Conservation (phyloP, 805 yeast species). For the Candida michaelii region DNA sequence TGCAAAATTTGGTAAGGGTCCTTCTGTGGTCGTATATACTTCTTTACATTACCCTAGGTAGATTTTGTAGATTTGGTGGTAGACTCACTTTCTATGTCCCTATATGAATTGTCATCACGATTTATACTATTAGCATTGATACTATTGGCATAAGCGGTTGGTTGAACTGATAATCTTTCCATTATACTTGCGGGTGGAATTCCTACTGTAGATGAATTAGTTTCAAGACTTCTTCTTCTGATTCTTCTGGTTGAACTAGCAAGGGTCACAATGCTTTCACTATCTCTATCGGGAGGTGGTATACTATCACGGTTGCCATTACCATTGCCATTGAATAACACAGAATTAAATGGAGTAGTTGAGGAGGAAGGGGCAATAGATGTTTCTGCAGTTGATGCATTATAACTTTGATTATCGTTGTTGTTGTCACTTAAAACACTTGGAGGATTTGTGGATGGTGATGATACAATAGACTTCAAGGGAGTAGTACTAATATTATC, state of each 20-base stretch:
- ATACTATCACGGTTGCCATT: constrained; percentile 44
- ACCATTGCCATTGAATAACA: constrained; percentile 9
- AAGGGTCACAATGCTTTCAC: constrained; percentile 43
- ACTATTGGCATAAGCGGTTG: constrained; percentile 25
- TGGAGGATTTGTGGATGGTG: constrained; percentile 40
- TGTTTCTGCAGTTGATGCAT: constrained; percentile 51
- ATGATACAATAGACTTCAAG: constrained; percentile 44
- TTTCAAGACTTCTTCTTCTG: constrained; percentile 44
- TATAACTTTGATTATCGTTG: constrained; percentile 29
- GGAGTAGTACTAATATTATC: constrained; percentile 51
- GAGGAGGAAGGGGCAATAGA: constrained; percentile 46
- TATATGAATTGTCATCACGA: constrained; percentile 10
- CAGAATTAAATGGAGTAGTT: constrained; percentile 4
- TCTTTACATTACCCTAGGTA: too few relatives aligned
- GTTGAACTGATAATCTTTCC: constrained; percentile 47
- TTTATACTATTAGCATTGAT: constrained; percentile 2
- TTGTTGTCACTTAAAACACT: constrained; percentile 34
- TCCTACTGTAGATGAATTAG: constrained; percentile 66
- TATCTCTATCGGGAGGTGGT: constrained; percentile 43
- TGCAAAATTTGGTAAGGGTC: too few relatives aligned
- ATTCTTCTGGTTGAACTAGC: constrained; percentile 41
- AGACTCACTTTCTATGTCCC: constrained; percentile 3
- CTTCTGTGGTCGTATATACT: too few relatives aligned
- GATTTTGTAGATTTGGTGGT: constrained; percentile 1
- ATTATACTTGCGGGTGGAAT: constrained; percentile 73